Evolutionary conservation across 2,329 filamentous ascomycete genomes (phyloP).

Genomic region (Sporothrix globosa): DNA sequence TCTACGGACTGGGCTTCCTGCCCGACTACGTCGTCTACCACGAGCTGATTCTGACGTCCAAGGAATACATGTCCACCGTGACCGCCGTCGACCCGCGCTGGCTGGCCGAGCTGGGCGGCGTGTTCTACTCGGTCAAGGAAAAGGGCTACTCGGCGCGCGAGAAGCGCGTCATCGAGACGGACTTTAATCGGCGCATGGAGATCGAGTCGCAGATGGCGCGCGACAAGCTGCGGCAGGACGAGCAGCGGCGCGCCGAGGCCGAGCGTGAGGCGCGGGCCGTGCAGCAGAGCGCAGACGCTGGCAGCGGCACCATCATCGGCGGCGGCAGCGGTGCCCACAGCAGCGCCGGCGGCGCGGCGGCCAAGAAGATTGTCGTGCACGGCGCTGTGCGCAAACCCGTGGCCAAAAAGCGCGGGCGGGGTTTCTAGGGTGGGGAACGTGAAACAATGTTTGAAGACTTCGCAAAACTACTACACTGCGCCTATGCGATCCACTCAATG

Average conservation of each 20-base stretch:
- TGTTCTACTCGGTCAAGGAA: slow-evolving; percentile 97
- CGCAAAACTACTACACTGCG: background rate
- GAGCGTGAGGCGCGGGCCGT: slow-evolving; percentile 49
- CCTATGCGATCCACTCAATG: slow-evolving; percentile 38
- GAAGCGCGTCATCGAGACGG: slow-evolving; percentile 83
- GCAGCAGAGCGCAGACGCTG: slow-evolving; percentile 46
- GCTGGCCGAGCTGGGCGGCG: slow-evolving; percentile 93
- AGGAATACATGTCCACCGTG: slow-evolving; percentile 98
- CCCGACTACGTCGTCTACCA: slow-evolving; percentile 98
- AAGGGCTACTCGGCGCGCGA: slow-evolving; percentile 91
- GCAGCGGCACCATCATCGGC: slow-evolving; percentile 45
- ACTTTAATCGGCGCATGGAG: slow-evolving; percentile 91
- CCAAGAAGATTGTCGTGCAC: slow-evolving; percentile 63
- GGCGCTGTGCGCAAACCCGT: slow-evolving; percentile 66
- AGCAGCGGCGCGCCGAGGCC: slow-evolving; percentile 55
- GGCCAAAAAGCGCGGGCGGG: slow-evolving; percentile 59
- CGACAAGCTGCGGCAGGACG: slow-evolving; percentile 72
- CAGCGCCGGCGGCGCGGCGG: slow-evolving; percentile 38
- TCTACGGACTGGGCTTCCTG: slow-evolving; percentile 90
- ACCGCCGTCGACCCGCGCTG: slow-evolving; percentile 95
- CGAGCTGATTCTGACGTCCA: slow-evolving; percentile 93
- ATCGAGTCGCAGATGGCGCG: slow-evolving; percentile 90
- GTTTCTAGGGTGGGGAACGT: slow-evolving; percentile 46
- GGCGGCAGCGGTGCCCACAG: slow-evolving; percentile 27
- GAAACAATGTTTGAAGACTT: slow-evolving; percentile 27